These are phyloP conservation scores for Yamagishiella unicocca DNA, from an alignment of 139 green algal genomes.

Conservation along the genomic window DNA sequence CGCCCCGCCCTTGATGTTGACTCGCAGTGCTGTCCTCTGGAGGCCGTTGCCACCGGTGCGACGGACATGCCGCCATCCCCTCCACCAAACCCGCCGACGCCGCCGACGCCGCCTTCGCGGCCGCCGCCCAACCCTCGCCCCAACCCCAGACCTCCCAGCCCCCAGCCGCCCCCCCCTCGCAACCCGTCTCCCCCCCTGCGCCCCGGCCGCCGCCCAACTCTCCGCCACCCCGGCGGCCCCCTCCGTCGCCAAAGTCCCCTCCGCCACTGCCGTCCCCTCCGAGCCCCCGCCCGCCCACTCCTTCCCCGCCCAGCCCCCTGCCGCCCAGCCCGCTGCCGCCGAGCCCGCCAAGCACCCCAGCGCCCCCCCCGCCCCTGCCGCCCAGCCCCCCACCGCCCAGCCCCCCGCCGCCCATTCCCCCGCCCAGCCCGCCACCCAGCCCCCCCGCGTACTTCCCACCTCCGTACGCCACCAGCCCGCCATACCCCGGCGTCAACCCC, in stretches of 20 bases:
- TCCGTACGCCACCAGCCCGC: neutral
- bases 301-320: neutral
- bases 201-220: neutral
- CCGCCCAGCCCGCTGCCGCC: neutral
- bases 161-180: neutral
- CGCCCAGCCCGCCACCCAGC: neutral
- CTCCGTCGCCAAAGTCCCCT: neutral
- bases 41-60: neutral
- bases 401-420: neutral
- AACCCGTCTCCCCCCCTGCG: neutral
- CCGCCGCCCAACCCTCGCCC: neutral
- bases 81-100: neutral
- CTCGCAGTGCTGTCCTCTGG: constrained; percentile 37
- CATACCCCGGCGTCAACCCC: too few species aligned
- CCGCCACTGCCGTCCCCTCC: neutral
- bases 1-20: neutral
- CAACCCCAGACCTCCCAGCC: too few species aligned
- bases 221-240: neutral
- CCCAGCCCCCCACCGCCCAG: constrained; percentile 4
- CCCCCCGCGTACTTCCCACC: neutral
- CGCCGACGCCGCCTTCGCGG: neutral
- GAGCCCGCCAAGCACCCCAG: neutral
- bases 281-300: neutral
- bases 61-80: neutral
- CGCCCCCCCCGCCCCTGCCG: neutral